A percentile compares a stretch with the other conserved stretches of the same genome.
Conservation (phyloP, 768 basidiomycete species). For the Trametopsis cervina region DNA sequence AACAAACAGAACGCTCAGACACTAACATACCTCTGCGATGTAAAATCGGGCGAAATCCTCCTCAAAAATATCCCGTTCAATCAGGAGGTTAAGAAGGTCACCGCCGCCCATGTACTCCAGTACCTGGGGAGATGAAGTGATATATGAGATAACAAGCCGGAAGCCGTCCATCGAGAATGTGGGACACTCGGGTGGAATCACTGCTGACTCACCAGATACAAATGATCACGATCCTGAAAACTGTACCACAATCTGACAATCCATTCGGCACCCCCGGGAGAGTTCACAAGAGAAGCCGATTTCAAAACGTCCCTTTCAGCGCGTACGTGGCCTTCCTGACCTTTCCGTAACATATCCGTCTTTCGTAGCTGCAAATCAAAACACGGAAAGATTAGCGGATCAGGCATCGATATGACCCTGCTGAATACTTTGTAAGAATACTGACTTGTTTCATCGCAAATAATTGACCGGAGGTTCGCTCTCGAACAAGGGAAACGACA, state of each 20-base stretch:
- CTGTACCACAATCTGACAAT: constrained; percentile 91
- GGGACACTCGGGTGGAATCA: neutral
- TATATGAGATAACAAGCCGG: constrained; percentile 35
- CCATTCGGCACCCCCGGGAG: constrained; percentile 79
- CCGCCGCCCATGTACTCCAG: constrained; percentile 96
- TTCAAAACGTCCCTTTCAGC: constrained; percentile 93
- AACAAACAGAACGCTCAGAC: neutral
- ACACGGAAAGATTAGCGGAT: constrained; percentile 15
- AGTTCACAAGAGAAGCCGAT: constrained; percentile 75
- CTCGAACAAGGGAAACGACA: constrained; percentile 87
- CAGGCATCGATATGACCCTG: constrained; percentile 11
- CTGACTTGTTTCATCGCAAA: constrained; percentile 95
- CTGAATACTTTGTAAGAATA: constrained; percentile 11
- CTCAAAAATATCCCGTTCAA: constrained; percentile 85
- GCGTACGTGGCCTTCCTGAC: constrained; percentile 95
- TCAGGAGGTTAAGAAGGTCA: constrained; percentile 91
- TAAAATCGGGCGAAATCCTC: constrained; percentile 93
- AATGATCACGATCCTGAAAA: constrained; percentile 91
- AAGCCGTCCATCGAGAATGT: constrained; percentile 19
- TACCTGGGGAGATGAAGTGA: constrained; percentile 60
- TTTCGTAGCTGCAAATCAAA: constrained; percentile 57
- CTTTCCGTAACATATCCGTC: constrained; percentile 90
- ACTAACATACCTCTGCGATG: constrained; percentile 72
- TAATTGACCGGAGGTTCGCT: constrained; percentile 69
- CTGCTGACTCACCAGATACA: constrained; percentile 72